Conservation (phyloP, 1,284 basidiomycete species). For the Trametes hirsuta region DNA sequence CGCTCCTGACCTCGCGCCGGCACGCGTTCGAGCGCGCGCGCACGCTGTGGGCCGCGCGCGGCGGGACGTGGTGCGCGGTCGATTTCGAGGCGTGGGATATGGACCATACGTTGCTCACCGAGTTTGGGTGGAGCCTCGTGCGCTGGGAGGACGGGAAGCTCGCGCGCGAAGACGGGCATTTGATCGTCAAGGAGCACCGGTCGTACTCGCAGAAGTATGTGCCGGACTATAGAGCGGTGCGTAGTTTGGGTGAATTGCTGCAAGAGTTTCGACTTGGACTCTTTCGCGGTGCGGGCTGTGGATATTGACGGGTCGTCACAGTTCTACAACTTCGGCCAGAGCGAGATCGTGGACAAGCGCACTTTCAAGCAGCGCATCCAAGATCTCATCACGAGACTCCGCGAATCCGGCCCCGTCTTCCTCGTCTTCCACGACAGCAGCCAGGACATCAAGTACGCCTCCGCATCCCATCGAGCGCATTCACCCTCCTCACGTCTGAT, state of each 20-base stretch:
- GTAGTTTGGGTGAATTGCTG: slow-evolving; percentile 19
- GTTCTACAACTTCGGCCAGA: slow-evolving; percentile 70
- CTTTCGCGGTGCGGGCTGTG: not conserved
- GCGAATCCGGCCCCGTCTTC: slow-evolving; percentile 63
- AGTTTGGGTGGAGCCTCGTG: slow-evolving; percentile 72
- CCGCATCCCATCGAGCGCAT: not conserved
- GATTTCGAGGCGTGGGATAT: slow-evolving; percentile 84
- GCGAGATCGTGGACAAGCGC: slow-evolving; percentile 52
- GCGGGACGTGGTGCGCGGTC: slow-evolving; percentile 71
- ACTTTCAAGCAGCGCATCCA: slow-evolving; percentile 57
- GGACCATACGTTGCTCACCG: slow-evolving; percentile 71
- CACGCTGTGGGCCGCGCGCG: slow-evolving; percentile 60
- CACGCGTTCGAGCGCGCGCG: slow-evolving; percentile 68
- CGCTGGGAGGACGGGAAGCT: slow-evolving; percentile 56
- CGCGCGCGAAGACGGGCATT: slow-evolving; percentile 56
- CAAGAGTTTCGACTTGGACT: no score
- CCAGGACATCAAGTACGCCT: slow-evolving; percentile 70
- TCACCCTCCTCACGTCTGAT: not conserved
- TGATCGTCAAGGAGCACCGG: slow-evolving; percentile 66
- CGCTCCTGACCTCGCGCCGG: slow-evolving; percentile 55
- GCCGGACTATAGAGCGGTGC: slow-evolving; percentile 60
- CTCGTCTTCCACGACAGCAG: slow-evolving; percentile 78
- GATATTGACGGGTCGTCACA: slow-evolving; percentile 29
- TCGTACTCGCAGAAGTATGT: slow-evolving; percentile 66
- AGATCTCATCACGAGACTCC: slow-evolving; percentile 48